Base-by-base conservation (phyloP, 208 protist genomes). In the Leishmania guyanensis region DNA sequence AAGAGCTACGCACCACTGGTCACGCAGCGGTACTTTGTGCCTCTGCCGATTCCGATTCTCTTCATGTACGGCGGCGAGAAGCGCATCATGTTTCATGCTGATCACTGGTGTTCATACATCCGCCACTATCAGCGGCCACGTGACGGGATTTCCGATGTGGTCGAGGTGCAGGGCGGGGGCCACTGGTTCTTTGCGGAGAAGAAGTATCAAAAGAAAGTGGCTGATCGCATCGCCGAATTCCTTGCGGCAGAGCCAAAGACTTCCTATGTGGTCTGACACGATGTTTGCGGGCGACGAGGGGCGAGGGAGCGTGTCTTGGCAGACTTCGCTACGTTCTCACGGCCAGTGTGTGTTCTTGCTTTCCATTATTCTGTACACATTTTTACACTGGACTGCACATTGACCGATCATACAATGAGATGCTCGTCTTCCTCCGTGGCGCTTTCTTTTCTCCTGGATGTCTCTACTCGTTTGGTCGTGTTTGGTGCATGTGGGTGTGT, bases 141-240 rank as follows among this genome's bases (percentile, higher is more conserved):
- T 26, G 91, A 96, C 76, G 91, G 91, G 43, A 89, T 92, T 22
- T 96, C 93, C 0, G 83, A 92, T 54, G 93, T 93, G 56, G 84
- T 96, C 1, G 81, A 84, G 66, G 81, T 96, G 29, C 81, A 88
- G 50, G 90, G 88, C n/a, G 91, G 88, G 2, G 91, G 91, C 0
- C 91, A 95, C 80, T 96, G 91, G 91, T 96, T 95, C 79, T 96
- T 95, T 66, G 90, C 93, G 1, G 93, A 94, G 70, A 79, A 82
- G 6, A 84, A 84, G 66, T 90, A 89, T 64, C 88, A 86, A 50
- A 77, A 76, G 62, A 80, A 88, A 70, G 91, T 95, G n/a, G 84
- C 85, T 0, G 77, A 92, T 68, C 84, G 81, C 26, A 83, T 93
- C 9, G 71, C 70, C 9, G 89, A 91, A 43, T 93, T 96, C 78